Percentiles rank a stretch among this genome's conserved stretches.
phyloP scores from a whole-genome alignment of 768 basidiomycete species.

The Pisolithus tinctorius region DNA sequence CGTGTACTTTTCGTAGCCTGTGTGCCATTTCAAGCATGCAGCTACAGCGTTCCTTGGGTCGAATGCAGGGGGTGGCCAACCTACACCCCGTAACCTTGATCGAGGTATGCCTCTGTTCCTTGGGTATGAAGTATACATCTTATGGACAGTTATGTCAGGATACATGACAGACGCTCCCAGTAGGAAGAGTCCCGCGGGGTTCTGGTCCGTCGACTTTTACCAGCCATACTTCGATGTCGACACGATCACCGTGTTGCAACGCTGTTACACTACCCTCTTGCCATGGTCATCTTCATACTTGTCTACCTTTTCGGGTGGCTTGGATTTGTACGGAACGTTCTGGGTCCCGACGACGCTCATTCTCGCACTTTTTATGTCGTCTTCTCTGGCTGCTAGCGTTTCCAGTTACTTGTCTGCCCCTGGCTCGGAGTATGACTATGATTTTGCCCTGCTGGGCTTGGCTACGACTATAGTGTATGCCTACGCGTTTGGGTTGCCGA shows the following conservation, averaged over 20 bases:
- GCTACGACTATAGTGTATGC: conserved; percentile 81
- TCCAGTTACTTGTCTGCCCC: conserved; percentile 73
- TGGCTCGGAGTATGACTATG: conserved; percentile 58
- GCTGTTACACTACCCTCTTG: conserved; percentile 75
- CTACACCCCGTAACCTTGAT: conserved; percentile 34
- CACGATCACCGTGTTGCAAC: conserved; percentile 65
- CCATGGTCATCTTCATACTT: conserved; percentile 63
- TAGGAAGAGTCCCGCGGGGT: conserved; percentile 44
- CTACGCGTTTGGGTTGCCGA: conserved; percentile 79
- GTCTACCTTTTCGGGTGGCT: conserved; percentile 46
- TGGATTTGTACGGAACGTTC: conserved; percentile 86
- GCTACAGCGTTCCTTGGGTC: conserved; percentile 51
- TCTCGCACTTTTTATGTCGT: conserved; percentile 88
- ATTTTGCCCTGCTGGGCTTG: conserved; percentile 80
- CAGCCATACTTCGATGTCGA: conserved; percentile 87
- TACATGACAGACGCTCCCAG: conserved; percentile 53
- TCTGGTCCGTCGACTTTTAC: conserved; percentile 83
- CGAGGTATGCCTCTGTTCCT: conserved; percentile 33
- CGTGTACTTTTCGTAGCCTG: conserved; percentile 6
- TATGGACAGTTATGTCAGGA: conserved; percentile 32
- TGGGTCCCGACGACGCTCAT: conserved; percentile 97
- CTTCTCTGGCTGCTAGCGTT: conserved; percentile 85
- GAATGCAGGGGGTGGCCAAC: conserved; percentile 26
- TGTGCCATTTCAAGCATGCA: not conserved
- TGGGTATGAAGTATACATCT: not conserved